Evolutionary conservation across 768 basidiomycete genomes (phyloP), one percentile per base, ranked within the genome.

Genomic region (Lentinula sp.): DNA sequence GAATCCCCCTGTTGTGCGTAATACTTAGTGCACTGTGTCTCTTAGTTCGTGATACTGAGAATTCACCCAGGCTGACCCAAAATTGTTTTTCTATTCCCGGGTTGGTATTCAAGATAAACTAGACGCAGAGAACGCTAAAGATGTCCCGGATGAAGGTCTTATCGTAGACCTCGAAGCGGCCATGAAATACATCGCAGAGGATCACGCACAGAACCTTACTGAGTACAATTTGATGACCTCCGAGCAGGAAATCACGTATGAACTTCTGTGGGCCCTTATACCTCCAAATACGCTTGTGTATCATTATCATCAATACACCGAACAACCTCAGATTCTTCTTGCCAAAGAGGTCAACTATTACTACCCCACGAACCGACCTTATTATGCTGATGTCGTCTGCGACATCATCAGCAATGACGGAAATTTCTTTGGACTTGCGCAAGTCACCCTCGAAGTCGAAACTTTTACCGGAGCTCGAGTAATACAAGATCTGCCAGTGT

Each of bases 371-470:
- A 23, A 53, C 33, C 28, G 28, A 18, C n/a, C n/a, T 18, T 49
- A 18, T 49, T 18, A 53, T 53, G 52, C 28, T 35, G 33, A 53
- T 7, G n/a, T 53, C 33, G 16, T 23, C 16, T 64, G 66, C 58
- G 62, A 67, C 37, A 50, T 66, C 18, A 61, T 67, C 16, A 63
- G 51, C 33, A 52, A 65, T 63, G 66, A 68, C 50, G 63, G 66
- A 16, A 63, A 36, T 7, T 20, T 42, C 6, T 66, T 67, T 48
- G 69, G 65, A 8, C 13, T 67, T 36, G 60, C 67, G 6, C 46
- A 60, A 6, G 52, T 60, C 2, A 18, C 6, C 9, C 36, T 67
- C 0, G 53, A 63, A 10, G 62, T 67, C 48, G 35, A 61, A 12
- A 10, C 41, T n/a, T 72, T 67, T 61, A 50, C 41, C 2, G 69